Conservation (phyloP, 2,329 filamentous ascomycete species). For the Botrytis tulipae region DNA sequence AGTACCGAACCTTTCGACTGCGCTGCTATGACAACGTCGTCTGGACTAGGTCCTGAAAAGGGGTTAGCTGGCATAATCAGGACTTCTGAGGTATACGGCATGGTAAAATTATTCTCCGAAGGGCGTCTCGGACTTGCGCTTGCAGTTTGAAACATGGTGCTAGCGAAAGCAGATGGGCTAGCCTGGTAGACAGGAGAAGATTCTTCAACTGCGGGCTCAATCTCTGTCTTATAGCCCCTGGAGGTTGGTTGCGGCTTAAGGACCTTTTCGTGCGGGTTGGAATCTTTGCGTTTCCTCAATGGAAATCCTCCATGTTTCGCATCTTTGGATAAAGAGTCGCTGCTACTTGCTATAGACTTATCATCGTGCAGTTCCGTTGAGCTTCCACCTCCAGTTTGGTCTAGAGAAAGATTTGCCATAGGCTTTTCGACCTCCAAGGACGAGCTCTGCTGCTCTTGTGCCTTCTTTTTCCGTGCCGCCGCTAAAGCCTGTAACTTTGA, state of each 20-base stretch:
- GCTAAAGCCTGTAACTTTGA: slow-evolving; percentile 92
- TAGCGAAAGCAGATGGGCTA: slow-evolving; percentile 42
- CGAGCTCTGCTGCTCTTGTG: slow-evolving; percentile 54
- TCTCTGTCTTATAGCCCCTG: slow-evolving; percentile 7
- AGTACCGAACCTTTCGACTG: slow-evolving; percentile 79
- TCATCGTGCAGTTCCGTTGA: not conserved
- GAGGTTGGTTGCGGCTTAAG: slow-evolving; percentile 24
- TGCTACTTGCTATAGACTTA: not conserved
- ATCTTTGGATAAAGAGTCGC: slow-evolving; percentile 9
- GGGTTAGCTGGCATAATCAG: slow-evolving; percentile 51
- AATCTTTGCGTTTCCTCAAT: slow-evolving; percentile 37
- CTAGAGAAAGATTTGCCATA: slow-evolving; percentile 30
- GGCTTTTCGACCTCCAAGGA: slow-evolving; percentile 32
- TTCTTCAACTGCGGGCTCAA: slow-evolving; percentile 22
- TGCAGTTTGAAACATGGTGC: slow-evolving; percentile 44
- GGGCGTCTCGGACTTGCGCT: slow-evolving; percentile 23
- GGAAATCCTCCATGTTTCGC: slow-evolving; percentile 33
- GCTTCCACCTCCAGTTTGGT: not conserved
- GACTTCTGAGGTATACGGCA: slow-evolving; percentile 42
- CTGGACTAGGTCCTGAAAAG: slow-evolving; percentile 85
- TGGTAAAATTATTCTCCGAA: slow-evolving; percentile 36
- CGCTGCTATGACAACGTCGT: slow-evolving; percentile 83
- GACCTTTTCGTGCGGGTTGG: slow-evolving; percentile 36
- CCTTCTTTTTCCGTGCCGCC: slow-evolving; percentile 81
- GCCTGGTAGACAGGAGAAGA: slow-evolving; percentile 33